A percentile compares a stretch with the other conserved stretches of the same genome.
Conservation (phyloP, 1,284 basidiomycete species). For the Albatrellus sp. region DNA sequence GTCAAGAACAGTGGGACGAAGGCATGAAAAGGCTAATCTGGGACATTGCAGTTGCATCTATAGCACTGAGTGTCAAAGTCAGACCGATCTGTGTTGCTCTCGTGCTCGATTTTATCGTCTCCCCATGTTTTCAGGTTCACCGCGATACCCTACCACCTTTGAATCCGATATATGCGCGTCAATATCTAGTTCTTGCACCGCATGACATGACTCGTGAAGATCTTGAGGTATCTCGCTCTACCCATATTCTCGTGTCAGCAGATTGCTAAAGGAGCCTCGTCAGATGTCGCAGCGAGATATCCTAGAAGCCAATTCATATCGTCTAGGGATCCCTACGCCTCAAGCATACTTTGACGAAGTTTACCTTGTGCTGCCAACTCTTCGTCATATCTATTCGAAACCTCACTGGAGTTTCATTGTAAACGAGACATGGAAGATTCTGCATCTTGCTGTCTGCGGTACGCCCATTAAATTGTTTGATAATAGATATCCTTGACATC, state of each 20-base stretch:
- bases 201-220: slow-evolving; percentile 14
- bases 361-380: slow-evolving; percentile 5
- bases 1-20: slow-evolving; percentile 2
- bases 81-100: neutral
- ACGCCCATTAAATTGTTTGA: neutral
- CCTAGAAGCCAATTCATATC: slow-evolving; percentile 8
- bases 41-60: slow-evolving; percentile 11
- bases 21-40: slow-evolving; percentile 4
- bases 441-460: slow-evolving; percentile 9
- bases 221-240: slow-evolving; percentile 11
- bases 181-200: slow-evolving; percentile 14
- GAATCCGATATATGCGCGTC: slow-evolving; percentile 11
- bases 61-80: slow-evolving; percentile 12
- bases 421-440: slow-evolving; percentile 7
- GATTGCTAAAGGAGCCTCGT: neutral
- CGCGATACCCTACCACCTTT: slow-evolving; percentile 12
- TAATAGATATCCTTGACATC: neutral
- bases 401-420: slow-evolving; percentile 5
- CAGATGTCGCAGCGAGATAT: slow-evolving; percentile 10
- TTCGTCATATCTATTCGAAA: slow-evolving; percentile 4
- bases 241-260: neutral
- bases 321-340: slow-evolving; percentile 8
- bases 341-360: slow-evolving; percentile 9
- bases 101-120: neutral
- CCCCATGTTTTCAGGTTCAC: slow-evolving; percentile 8